Evolutionary conservation across 2,329 filamentous ascomycete genomes (phyloP), one percentile per base, ranked within the genome.

Genomic region (Cercospora nicotianae): DNA sequence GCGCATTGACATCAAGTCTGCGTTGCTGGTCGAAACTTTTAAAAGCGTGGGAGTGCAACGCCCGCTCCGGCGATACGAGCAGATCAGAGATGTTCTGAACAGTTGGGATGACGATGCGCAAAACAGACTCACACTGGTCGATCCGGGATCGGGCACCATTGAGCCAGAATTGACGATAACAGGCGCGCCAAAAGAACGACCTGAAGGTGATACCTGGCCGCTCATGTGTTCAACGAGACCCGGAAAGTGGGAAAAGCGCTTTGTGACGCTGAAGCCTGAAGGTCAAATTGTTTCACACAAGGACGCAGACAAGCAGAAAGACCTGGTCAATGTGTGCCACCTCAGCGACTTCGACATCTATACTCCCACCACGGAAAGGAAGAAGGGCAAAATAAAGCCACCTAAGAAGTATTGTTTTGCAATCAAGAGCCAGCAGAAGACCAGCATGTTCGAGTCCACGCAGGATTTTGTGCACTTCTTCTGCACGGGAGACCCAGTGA

Each of bases 391-490:
- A 70, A 84, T 97, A 63, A 93, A 90, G 74, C 90, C 93, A 0
- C 94, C 94, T 0, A 96, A 95, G 79, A 91, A 90, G 76, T 85
- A 89, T 72, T 96, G 92, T 80, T 94, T 91, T 75, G 94, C 93
- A 0, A 86, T 98, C 73, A 97, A 97, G 80, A 96, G 92, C 73
- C 93, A 97, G 81, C 90, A 97, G 76, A 96, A 94, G 79, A 90
- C 90, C 0, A 89, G 87, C 67, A 89, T 96, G 75, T 97, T 97
- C 75, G 82, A 93, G 64, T 90, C 90, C 64, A 91, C 90, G 3
- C 89, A 91, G 62, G 94, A 94, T 73, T 98, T 93, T 76, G 91
- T 96, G 3, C 94, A 98, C 76, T 97, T 94, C 80, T 96, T 98
- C 81, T 90, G 88, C 67, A 92, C 91, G 1, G 92, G 92, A 55